Percentiles rank a stretch among this genome's conserved stretches.
Conservation (phyloP, 495 filamentous ascomycete species). For the Hypoxylon rickii region DNA sequence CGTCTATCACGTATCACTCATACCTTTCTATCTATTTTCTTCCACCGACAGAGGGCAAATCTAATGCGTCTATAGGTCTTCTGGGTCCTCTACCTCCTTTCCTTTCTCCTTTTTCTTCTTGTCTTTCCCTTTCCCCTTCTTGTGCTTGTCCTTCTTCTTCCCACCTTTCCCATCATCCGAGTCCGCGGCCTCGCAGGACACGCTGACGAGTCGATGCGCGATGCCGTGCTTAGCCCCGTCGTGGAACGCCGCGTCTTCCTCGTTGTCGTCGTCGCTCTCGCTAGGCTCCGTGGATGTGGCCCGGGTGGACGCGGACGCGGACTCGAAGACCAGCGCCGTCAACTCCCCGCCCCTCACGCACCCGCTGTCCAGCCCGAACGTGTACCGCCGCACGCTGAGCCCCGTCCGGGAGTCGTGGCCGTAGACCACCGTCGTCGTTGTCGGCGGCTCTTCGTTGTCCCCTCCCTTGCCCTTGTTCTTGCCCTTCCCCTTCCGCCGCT, state of each 20-base stretch:
- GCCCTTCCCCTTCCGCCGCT: neutral
- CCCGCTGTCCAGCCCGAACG: slow-evolving; percentile 82
- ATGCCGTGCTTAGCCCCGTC: slow-evolving; percentile 26
- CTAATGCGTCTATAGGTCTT: no score
- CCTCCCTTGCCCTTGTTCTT: neutral
- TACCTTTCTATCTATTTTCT: no score
- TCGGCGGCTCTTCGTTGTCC: slow-evolving; percentile 50
- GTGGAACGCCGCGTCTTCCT: slow-evolving; percentile 16
- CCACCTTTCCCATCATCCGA: slow-evolving; percentile 2
- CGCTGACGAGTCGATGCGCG: slow-evolving; percentile 34
- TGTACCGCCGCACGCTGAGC: slow-evolving; percentile 66
- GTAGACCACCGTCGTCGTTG: slow-evolving; percentile 69
- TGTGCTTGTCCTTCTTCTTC: slow-evolving; percentile 6
- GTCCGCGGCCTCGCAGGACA: slow-evolving; percentile 13
- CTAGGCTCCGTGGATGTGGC: neutral
- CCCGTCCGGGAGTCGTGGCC: slow-evolving; percentile 82
- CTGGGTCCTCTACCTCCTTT: neutral
- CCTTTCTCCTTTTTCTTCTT: slow-evolving; percentile 15
- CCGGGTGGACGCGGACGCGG: slow-evolving; percentile 9
- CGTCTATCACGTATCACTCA: no score
- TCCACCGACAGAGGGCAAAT: no score
- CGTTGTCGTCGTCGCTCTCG: slow-evolving; percentile 17
- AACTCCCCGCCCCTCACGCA: slow-evolving; percentile 76
- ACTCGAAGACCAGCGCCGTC: slow-evolving; percentile 75
- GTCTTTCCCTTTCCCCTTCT: slow-evolving; percentile 7